Evolutionary conservation across 208 protist genomes (phyloP), one percentile per base, ranked within the genome.

Genomic region (Vickermania spadyakhi): DNA sequence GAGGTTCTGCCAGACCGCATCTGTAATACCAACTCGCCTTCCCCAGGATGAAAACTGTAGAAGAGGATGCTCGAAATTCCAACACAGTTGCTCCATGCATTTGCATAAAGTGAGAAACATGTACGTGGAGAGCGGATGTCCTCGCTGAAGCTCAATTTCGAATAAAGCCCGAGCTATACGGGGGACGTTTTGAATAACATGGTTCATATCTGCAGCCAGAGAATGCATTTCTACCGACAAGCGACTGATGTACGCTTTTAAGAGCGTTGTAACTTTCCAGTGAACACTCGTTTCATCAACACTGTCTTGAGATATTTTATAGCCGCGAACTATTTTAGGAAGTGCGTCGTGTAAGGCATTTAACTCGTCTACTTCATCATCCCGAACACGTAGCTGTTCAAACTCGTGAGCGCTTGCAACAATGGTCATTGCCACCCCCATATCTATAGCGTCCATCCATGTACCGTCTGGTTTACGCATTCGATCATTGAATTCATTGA

Each of bases 121-220:
- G 63, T 84, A 74, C 2, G 91, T 89, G 27, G 89, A 82, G 28
- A 89, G 61, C 2, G 87, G 82, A 82, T 94, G 92, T n/a, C 82
- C 75, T n/a, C 89, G 73, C 63, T 98, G 84, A 29, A 98, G 63
- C 62, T 92, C 79, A 49, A 99, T 98, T 72, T 99, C 98, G 73
- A 99, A 99, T 0, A 99, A 79, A 11, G 89, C 97, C 29, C 98
- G 82, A 26, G 96, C 69, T 61, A 99, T 98, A 59, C 98, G 81
- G 26, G 83, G 80, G n/a, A 92, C 79, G 70, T 98, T 98, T 79
- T 99, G 96, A 41, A 96, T 68, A 3, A 99, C 79, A 79, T 99
- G 99, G 58, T 95, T 81, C 52, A 81, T 83, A 73, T 99, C 98
- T 11, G 90, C 96, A 2, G 96, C 77, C 28, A 97, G 71, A 0